Evolutionary conservation across 2,329 filamentous ascomycete species (phyloP).

Genomic region (Fusarium mundagurra): DNA sequence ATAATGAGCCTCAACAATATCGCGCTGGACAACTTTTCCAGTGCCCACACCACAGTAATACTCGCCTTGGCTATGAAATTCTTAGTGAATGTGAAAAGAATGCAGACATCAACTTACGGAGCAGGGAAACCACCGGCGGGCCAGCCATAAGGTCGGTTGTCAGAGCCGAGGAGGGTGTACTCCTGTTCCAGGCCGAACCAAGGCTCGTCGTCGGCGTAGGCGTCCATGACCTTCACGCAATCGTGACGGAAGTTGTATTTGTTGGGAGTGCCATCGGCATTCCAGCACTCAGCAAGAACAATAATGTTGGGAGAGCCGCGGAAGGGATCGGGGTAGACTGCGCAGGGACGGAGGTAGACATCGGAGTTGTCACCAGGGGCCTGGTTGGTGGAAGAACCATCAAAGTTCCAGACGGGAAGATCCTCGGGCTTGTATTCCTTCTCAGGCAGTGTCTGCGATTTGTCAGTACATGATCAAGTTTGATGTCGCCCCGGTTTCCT

Average conservation of each 20-base stretch:
- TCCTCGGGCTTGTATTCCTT: slow-evolving; percentile 62
- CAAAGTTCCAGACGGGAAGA: slow-evolving; percentile 66
- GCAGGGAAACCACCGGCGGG: slow-evolving; percentile 81
- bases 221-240: slow-evolving; percentile 87
- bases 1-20: slow-evolving; percentile 83
- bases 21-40: slow-evolving; percentile 96
- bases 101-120: slow-evolving; percentile 55
- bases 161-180: slow-evolving; percentile 81
- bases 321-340: slow-evolving; percentile 93
- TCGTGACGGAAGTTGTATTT: slow-evolving; percentile 99
- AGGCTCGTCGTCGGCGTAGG: slow-evolving; percentile 82
- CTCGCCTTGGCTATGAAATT: slow-evolving; percentile 47
- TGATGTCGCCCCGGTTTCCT: not conserved
- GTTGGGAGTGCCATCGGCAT: slow-evolving; percentile 93
- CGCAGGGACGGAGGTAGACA: slow-evolving; percentile 92
- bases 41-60: slow-evolving; percentile 90
- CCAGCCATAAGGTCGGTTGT: slow-evolving; percentile 87
- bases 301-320: slow-evolving; percentile 90
- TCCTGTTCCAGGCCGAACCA: slow-evolving; percentile 99
- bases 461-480: not conserved
- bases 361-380: slow-evolving; percentile 96
- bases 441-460: slow-evolving; percentile 59
- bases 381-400: slow-evolving; percentile 89
- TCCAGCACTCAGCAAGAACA: slow-evolving; percentile 95
- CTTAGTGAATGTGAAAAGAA: slow-evolving; percentile 19